Conservation (phyloP, 2,329 filamentous ascomycete species). For the Trichoderma sp. region DNA sequence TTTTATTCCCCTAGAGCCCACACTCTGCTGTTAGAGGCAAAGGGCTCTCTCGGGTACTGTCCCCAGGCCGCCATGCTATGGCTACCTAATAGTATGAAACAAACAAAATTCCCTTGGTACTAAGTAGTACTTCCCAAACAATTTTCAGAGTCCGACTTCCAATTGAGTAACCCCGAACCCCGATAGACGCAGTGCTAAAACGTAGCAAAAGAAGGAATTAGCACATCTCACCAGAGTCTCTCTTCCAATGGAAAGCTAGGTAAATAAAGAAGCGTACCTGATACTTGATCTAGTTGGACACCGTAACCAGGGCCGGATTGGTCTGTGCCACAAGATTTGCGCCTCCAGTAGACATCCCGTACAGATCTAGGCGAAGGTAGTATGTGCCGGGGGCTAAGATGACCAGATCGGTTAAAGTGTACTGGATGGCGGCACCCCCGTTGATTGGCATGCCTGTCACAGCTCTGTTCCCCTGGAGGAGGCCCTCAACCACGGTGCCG, state of each 20-base stretch:
- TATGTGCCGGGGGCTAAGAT: conserved; percentile 28
- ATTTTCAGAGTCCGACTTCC: not conserved
- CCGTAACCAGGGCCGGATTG: conserved; percentile 23
- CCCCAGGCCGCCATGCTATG: not conserved
- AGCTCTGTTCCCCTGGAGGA: conserved; percentile 24
- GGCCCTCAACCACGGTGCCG: conserved; percentile 24
- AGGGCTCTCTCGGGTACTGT: not conserved
- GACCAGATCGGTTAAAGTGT: conserved; percentile 29
- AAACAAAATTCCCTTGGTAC: not conserved
- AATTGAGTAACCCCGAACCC: not conserved
- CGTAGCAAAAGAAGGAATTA: not conserved
- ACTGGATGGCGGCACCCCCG: conserved; percentile 24
- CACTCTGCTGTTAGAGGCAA: not conserved
- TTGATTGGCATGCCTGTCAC: conserved; percentile 24
- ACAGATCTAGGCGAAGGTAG: conserved; percentile 31
- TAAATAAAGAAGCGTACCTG: not conserved
- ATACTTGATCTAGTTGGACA: conserved; percentile 1
- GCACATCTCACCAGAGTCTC: not conserved
- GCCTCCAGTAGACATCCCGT: conserved; percentile 22
- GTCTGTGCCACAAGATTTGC: conserved; percentile 23
- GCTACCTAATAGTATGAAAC: not conserved
- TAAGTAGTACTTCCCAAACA: not conserved
- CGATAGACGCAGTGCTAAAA: not conserved
- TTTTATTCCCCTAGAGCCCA: not conserved
- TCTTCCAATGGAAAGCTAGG: not conserved